Evolutionary conservation across 805 yeast genomes (phyloP), one percentile per base, ranked within the genome.

Genomic region (Lipomyces sp.): DNA sequence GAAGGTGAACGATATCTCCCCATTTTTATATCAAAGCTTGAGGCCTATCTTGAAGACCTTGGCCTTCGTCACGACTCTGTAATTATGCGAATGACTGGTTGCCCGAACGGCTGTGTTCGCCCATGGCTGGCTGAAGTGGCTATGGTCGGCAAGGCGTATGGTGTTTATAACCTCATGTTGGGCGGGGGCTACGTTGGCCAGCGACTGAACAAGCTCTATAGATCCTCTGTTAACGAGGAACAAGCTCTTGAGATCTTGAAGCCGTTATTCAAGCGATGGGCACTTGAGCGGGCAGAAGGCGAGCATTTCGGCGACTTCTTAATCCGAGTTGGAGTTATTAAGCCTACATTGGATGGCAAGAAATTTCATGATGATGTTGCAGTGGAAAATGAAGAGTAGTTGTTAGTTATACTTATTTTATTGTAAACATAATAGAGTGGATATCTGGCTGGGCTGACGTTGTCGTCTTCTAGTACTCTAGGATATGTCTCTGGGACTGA

Each of bases 51-150:
- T 66, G 98, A 94, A 79, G 97, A 92, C 75, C 87, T 87, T 72
- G 98, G 98, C 7, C 84, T 94, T 73, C 89, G 97, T 76, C 97
- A 92, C 75, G 98, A 94, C 79, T 88, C 97, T 7, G 85, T 94
- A 71, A 97, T 92, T 34, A 89, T 94, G 96, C 87, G 98, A 82
- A 93, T 94, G 98, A 94, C 98, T 37, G 98, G 98, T 64, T 94
- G 98, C 84, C 98, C 98, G 64, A 94, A 94, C 78, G 98, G 98
- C 73, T 94, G 98, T 83, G 94, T 98, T 30, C 87, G 98, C 79
- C 98, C 98, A 34, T 94, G 97, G 97, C 81, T 94, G 60, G 98
- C 98, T 4, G 98, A 94, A 78, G 87, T 94, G 65, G 98, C 98
- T 0, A 83, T 92, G 66, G 96, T 94, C 64, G 98, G 98, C 78